Percentiles rank a stretch among this genome's conserved stretches.
Evolutionary conservation across 2,329 filamentous ascomycete genomes (phyloP).

Genomic region (Colletotrichum acutatum): DNA sequence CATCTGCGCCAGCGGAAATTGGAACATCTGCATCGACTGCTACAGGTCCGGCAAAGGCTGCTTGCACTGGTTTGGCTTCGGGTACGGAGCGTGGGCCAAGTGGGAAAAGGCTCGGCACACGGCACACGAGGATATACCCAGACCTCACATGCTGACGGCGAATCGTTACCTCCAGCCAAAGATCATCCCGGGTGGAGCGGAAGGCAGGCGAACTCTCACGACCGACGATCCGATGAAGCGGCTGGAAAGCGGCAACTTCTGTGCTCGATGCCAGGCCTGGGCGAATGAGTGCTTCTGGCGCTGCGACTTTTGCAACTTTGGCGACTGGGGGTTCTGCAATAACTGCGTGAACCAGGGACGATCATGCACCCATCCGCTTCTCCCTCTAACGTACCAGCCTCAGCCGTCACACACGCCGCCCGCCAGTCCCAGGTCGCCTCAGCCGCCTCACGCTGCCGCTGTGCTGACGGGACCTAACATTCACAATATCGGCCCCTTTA

Average conservation of each 20-base stretch:
- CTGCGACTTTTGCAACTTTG: slow-evolving; percentile 87
- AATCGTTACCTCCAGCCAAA: slow-evolving; percentile 66
- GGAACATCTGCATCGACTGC: slow-evolving; percentile 84
- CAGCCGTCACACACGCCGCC: slow-evolving; percentile 49
- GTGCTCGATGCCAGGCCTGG: slow-evolving; percentile 77
- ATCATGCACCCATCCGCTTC: slow-evolving; percentile 83
- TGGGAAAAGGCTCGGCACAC: slow-evolving; percentile 67
- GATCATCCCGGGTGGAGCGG: slow-evolving; percentile 60
- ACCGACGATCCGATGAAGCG: slow-evolving; percentile 74
- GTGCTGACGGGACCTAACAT: slow-evolving; percentile 60
- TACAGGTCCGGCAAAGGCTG: slow-evolving; percentile 84
- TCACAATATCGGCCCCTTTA: slow-evolving; percentile 65
- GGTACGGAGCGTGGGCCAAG: slow-evolving; percentile 73
- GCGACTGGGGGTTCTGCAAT: slow-evolving; percentile 95
- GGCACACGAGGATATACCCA: slow-evolving; percentile 53
- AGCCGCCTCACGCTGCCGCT: slow-evolving; percentile 57
- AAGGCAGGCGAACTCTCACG: slow-evolving; percentile 68
- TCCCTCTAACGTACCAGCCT: slow-evolving; percentile 76
- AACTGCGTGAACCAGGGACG: slow-evolving; percentile 84
- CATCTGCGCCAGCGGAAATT: slow-evolving; percentile 75
- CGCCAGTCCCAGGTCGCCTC: slow-evolving; percentile 54
- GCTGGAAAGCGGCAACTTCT: slow-evolving; percentile 85
- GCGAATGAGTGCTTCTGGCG: slow-evolving; percentile 91
- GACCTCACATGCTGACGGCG: slow-evolving; percentile 68
- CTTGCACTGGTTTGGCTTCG: slow-evolving; percentile 89